Evolutionary conservation across 495 filamentous ascomycete genomes (phyloP), one percentile per base, ranked within the genome.

Genomic region (Platismatia glauca): DNA sequence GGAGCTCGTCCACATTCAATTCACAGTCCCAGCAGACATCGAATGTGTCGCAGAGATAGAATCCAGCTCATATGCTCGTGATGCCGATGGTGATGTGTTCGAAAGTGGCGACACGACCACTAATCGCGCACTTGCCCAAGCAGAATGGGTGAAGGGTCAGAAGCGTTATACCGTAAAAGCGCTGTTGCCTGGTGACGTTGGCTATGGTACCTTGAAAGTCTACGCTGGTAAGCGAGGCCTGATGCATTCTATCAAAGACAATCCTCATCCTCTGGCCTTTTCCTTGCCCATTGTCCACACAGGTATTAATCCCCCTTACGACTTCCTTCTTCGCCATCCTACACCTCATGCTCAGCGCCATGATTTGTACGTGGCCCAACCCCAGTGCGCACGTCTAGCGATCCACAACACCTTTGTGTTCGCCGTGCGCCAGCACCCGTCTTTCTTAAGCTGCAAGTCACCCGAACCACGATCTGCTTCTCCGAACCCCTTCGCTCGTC

Each of bases 401-500:
- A 74, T 95, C 48, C 96, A 96, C 76, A 97, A 97, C 71, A 99
- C 94, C 9, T 99, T 96, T 70, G 93, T 99, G 31, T 99, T 99
- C 70, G 86, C 88, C 58, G 87, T 97, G 56, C 88, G 94, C 34
- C 94, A 99, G 70, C 91, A 97, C 70, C 89, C 91, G 0, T 87
- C 90, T 41, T 85, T 86, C 0, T 71, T 78, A 7, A 71, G 74
- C 34, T 65, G 72, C 38, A 67, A 80, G 24, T 74, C 81, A 7
- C 78, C 78, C 67, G 82, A 83, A 71, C 75, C 72, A 66, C 85
- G 77, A 55, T 77, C 69, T 15, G 72, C 82, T 11, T 90, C 87
- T 18, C 88, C 89, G 4, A 77, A 84, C 4, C 83, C 89, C 5
- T 89, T 89, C 64, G 78, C 78, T 55, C 85, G 91, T 11, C 91